A percentile compares a stretch with the other conserved stretches of the same genome.
phyloP scores from a whole-genome alignment of 768 basidiomycete species.

The Phlebiopsis flavidoalba region DNA sequence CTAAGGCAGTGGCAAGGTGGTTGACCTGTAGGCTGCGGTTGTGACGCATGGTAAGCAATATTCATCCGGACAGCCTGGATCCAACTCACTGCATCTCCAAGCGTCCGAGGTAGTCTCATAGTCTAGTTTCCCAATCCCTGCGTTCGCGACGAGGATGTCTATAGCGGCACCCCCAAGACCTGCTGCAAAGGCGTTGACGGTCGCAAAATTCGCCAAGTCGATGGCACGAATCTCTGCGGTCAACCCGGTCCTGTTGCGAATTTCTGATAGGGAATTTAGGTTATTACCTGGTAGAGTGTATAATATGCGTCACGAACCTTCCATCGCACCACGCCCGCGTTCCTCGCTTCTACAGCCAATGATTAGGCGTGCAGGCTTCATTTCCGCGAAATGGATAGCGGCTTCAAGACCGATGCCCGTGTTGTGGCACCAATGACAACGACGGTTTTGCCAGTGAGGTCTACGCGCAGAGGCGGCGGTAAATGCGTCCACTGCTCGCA shows the following conservation, averaged over 20 bases:
- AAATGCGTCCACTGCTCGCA: not conserved
- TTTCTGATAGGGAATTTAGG: conserved; percentile 13
- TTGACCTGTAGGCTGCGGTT: conserved; percentile 42
- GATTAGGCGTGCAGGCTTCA: conserved; percentile 36
- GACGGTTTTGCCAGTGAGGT: conserved; percentile 41
- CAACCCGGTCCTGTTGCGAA: conserved; percentile 8
- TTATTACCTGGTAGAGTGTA: too few species aligned
- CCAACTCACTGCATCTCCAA: conserved; percentile 23
- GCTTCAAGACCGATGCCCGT: conserved; percentile 45
- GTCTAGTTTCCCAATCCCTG: conserved; percentile 14
- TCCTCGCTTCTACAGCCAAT: conserved; percentile 33
- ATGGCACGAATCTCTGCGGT: conserved; percentile 16
- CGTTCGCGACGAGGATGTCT: conserved; percentile 25
- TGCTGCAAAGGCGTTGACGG: conserved; percentile 20
- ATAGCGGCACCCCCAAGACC: conserved; percentile 15
- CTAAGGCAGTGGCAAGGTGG: conserved; percentile 33
- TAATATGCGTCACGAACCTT: conserved; percentile 8
- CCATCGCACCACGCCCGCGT: conserved; percentile 35
- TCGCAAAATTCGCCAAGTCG: conserved; percentile 21
- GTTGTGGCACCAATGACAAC: conserved; percentile 48
- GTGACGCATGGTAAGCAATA: not conserved
- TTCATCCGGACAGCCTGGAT: not conserved
- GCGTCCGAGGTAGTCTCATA: conserved; percentile 25
- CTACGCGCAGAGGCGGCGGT: conserved; percentile 24
- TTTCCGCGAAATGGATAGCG: conserved; percentile 38